A percentile compares a stretch with the other conserved stretches of the same genome.
Evolutionary conservation across 208 protist species (phyloP).

Genomic region (Wallacemonas sp.): DNA sequence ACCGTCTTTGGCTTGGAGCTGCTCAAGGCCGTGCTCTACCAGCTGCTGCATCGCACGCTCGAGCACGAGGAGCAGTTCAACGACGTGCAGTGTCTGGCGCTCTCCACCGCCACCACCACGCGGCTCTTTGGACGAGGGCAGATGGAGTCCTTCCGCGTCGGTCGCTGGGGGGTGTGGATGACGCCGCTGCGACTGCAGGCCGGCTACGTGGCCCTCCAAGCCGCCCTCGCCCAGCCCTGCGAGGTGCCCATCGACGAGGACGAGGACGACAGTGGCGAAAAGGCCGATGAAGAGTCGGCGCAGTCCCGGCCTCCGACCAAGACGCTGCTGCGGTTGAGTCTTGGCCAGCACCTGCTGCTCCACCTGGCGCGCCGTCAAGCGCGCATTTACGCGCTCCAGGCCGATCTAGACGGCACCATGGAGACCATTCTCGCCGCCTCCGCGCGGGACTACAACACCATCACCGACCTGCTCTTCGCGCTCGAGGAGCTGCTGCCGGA

Average conservation of each 20-base stretch:
- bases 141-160: slow-evolving; percentile 69
- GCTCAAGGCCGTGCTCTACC: slow-evolving; percentile 52
- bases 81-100: slow-evolving; percentile 48
- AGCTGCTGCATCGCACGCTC: slow-evolving; percentile 45
- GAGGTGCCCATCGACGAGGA: slow-evolving; percentile 19
- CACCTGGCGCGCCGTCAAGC: slow-evolving; percentile 76
- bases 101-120: slow-evolving; percentile 35
- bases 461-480: slow-evolving; percentile 67
- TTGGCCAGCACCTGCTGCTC: slow-evolving; percentile 65
- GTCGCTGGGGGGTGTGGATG: slow-evolving; percentile 50
- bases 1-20: slow-evolving; percentile 69
- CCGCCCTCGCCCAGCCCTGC: not conserved
- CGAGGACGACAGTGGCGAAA: slow-evolving; percentile 10
- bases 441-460: slow-evolving; percentile 63
- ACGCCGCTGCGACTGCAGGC: slow-evolving; percentile 1
- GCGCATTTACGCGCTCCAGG: slow-evolving; percentile 63
- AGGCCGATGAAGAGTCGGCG: not conserved
- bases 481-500: slow-evolving; percentile 43
- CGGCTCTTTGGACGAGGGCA: slow-evolving; percentile 61
- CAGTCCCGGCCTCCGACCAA: too few species aligned
- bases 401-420: slow-evolving; percentile 68
- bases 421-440: slow-evolving; percentile 65
- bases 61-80: slow-evolving; percentile 80
- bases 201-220: not conserved
- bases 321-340: slow-evolving; percentile 26